Evolutionary conservation across 2,329 filamentous ascomycete species (phyloP), one percentile per base, ranked within the genome.

Genomic region (Fusarium graminum): DNA sequence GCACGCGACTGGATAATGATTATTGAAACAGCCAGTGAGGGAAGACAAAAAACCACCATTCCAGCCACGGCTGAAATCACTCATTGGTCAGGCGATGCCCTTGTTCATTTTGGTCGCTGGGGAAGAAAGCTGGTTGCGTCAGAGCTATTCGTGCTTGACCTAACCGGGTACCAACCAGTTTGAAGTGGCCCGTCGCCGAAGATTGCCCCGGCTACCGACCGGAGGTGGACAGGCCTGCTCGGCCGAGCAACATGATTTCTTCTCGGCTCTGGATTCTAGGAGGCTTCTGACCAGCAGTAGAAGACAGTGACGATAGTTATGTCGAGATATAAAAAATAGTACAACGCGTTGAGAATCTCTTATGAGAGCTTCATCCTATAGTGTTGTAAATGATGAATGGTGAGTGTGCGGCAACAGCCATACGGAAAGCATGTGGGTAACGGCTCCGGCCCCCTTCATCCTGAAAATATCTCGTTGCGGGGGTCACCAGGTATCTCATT

Each of bases 201-300:
- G 39, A 64, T 45, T 52, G 55, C 56, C 67, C 70, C 69, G 70
- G 70, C 70, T 58, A 72, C 70, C 70, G 70, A 72, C 69, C 70
- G 69, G 69, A 72, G 56, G 34, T 46, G 61, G 52, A 58, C 70
- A 61, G 62, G 59, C 57, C 56, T 71, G 47, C 66, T 72, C 70
- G 70, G 70, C 65, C 65, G 68, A 72, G 65, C 61, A 61, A 62
- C 56, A 65, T 67, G 22, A 22, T 55, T 68, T 45, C 43, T 41
- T 16, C 59, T 68, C 63, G 58, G 66, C 65, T 52, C 47, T 60
- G 34, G 47, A 19, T 45, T 65, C 61, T 41, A 55, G 44, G 43
- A 42, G 42, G 22, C 22, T 22, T 22, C 22, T 22, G 22, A 22
- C 6, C 42, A 56, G 45, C 52, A 36, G 52, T 28, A 30, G 19